Evolutionary conservation across 371 early-diverging fungal species (phyloP).

Genomic region (Mucor racemosus): DNA sequence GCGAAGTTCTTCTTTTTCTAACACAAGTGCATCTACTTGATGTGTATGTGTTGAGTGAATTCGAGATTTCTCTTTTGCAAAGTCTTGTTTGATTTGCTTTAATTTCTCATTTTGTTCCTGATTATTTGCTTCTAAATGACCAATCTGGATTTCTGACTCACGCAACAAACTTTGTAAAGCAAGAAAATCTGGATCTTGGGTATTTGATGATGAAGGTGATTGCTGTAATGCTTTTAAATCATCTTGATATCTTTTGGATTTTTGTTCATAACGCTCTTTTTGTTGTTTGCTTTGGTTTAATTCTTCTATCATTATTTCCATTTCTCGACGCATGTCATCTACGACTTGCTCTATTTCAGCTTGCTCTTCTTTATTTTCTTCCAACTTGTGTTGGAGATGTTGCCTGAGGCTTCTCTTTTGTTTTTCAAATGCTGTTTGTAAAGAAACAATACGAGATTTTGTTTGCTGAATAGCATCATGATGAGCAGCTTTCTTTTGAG

Average conservation of each 20-base stretch:
- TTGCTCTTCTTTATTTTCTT: slow-evolving; percentile 10
- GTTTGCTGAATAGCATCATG: neutral
- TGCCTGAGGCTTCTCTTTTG: slow-evolving; percentile 1
- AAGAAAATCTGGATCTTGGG: neutral
- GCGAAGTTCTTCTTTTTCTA: slow-evolving; percentile 10
- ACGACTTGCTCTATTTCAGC: slow-evolving; percentile 20
- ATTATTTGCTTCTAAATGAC: neutral
- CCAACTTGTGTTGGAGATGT: neutral
- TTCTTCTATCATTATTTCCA: slow-evolving; percentile 26
- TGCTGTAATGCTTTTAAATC: slow-evolving; percentile 6
- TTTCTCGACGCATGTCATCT: slow-evolving; percentile 23
- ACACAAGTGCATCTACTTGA: neutral
- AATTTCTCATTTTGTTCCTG: neutral
- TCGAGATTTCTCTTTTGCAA: neutral
- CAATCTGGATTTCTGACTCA: slow-evolving; percentile 4
- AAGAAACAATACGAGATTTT: neutral
- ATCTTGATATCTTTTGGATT: slow-evolving; percentile 7
- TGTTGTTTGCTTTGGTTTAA: slow-evolving; percentile 13
- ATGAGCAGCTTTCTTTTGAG: slow-evolving; percentile 1
- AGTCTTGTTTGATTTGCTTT: neutral
- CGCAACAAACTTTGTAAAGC: slow-evolving; percentile 11
- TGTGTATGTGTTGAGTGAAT: slow-evolving; percentile 6
- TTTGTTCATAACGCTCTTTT: neutral
- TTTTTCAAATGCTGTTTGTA: neutral
- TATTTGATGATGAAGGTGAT: neutral